A percentile compares a stretch with the other conserved stretches of the same genome.
phyloP scores from a whole-genome alignment of 805 yeast genomes.

The Wickerhamomyces rabaulensis region DNA sequence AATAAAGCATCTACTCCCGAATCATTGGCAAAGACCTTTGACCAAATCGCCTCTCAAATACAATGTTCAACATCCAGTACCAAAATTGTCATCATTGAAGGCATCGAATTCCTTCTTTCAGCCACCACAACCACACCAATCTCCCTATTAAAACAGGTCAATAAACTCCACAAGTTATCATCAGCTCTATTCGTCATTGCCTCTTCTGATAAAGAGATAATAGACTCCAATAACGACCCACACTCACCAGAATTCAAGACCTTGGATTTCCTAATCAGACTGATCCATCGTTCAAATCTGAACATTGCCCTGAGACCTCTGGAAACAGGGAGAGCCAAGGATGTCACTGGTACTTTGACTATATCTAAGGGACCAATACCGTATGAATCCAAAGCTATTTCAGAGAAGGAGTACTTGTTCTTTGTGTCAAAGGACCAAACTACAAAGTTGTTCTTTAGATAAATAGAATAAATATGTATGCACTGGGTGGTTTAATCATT shows the following conservation, averaged over 20 bases:
- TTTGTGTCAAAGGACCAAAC: slow-evolving; percentile 47
- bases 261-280: slow-evolving; percentile 40
- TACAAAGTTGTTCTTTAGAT: slow-evolving; percentile 37
- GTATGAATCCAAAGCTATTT: slow-evolving; percentile 22
- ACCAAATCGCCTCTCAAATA: slow-evolving; percentile 6
- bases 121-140: slow-evolving; percentile 34
- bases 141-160: slow-evolving; percentile 30
- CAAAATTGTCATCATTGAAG: slow-evolving; percentile 37
- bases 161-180: slow-evolving; percentile 29
- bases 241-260: slow-evolving; percentile 35
- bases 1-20: slow-evolving; percentile 25
- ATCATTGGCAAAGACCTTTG: slow-evolving; percentile 11
- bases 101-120: slow-evolving; percentile 40
- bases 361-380: slow-evolving; percentile 46
- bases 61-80: background rate
- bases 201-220: slow-evolving; percentile 35
- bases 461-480: background rate
- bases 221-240: slow-evolving; percentile 25
- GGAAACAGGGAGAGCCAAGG: slow-evolving; percentile 76
- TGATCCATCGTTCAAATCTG: slow-evolving; percentile 46
- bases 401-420: slow-evolving; percentile 62
- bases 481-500: background rate
- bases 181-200: slow-evolving; percentile 33
- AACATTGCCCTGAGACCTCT: slow-evolving; percentile 60
- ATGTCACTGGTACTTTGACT: slow-evolving; percentile 68